Evolutionary conservation across 495 filamentous ascomycete species (phyloP).

Genomic region (Cercophora scortea): DNA sequence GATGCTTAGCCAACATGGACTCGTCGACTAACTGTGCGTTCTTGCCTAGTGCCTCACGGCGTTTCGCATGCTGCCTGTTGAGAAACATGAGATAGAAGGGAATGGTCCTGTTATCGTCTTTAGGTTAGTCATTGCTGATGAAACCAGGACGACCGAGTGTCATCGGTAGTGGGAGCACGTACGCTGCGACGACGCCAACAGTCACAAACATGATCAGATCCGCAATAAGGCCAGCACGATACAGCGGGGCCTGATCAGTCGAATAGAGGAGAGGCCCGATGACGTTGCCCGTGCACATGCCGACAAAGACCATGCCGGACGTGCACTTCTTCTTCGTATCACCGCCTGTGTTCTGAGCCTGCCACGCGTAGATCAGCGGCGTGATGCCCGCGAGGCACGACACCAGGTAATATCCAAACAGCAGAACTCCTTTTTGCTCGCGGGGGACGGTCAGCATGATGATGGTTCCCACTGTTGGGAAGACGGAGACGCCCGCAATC

Average conservation of each 20-base stretch:
- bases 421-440: constrained; percentile 30
- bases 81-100: constrained; percentile 40
- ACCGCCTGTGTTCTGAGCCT: constrained; percentile 56
- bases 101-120: constrained; percentile 14
- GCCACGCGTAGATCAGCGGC: constrained; percentile 60
- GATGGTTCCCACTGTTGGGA: constrained; percentile 45
- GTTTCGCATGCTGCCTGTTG: constrained; percentile 38
- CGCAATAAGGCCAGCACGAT: constrained; percentile 48
- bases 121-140: too few species aligned
- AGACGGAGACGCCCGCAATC: constrained; percentile 45
- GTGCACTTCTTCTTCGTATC: constrained; percentile 63
- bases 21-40: constrained; percentile 33
- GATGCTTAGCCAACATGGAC: constrained; percentile 33
- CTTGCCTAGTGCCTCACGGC: constrained; percentile 35
- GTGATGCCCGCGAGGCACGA: constrained; percentile 35
- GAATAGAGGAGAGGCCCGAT: constrained; percentile 55
- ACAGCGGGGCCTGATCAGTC: constrained; percentile 51
- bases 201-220: constrained; percentile 37
- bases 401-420: constrained; percentile 31
- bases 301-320: constrained; percentile 52
- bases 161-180: constrained; percentile 11
- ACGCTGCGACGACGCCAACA: constrained; percentile 28
- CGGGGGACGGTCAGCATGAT: constrained; percentile 49
- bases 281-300: constrained; percentile 55
- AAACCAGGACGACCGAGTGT: not conserved